Percentiles rank a stretch among this genome's conserved stretches.
Evolutionary conservation across 2,329 filamentous ascomycete genomes (phyloP).

Genomic region (Davidsoniella eucalypti): DNA sequence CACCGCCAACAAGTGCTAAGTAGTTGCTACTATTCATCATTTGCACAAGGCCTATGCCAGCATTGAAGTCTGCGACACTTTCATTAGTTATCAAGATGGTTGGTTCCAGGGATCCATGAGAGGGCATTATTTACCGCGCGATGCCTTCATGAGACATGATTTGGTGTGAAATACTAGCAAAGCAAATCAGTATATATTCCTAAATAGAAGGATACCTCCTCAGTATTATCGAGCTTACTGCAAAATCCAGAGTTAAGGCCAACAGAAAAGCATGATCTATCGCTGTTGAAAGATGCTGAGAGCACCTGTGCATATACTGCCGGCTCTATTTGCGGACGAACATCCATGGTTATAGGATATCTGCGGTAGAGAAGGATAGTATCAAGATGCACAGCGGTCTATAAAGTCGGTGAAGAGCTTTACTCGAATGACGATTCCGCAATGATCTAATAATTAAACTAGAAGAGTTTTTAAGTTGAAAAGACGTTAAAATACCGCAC

Average conservation of each 20-base stretch:
- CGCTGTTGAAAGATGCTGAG: slow-evolving; percentile 71
- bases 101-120: background rate
- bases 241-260: slow-evolving; percentile 76
- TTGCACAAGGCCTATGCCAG: slow-evolving; percentile 64
- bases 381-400: background rate
- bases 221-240: slow-evolving; percentile 34
- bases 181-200: slow-evolving; percentile 12
- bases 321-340: slow-evolving; percentile 67
- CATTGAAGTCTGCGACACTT: slow-evolving; percentile 48
- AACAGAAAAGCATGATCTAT: slow-evolving; percentile 71
- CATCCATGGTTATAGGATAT: slow-evolving; percentile 52
- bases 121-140: slow-evolving; percentile 24
- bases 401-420: slow-evolving; percentile 2
- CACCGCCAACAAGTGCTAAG: slow-evolving; percentile 76
- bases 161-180: slow-evolving; percentile 53
- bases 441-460: too few species aligned
- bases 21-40: slow-evolving; percentile 83
- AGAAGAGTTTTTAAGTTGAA: too few species aligned
- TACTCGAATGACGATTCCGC: too few species aligned
- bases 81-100: background rate
- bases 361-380: background rate
- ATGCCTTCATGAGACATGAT: slow-evolving; percentile 50
- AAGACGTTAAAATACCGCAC: too few species aligned
- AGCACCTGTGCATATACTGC: slow-evolving; percentile 59
- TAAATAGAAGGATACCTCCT: slow-evolving; percentile 1